A percentile compares a stretch with the other conserved stretches of the same genome.
Conservation (phyloP, 495 filamentous ascomycete species). For the Platismatia glauca region DNA sequence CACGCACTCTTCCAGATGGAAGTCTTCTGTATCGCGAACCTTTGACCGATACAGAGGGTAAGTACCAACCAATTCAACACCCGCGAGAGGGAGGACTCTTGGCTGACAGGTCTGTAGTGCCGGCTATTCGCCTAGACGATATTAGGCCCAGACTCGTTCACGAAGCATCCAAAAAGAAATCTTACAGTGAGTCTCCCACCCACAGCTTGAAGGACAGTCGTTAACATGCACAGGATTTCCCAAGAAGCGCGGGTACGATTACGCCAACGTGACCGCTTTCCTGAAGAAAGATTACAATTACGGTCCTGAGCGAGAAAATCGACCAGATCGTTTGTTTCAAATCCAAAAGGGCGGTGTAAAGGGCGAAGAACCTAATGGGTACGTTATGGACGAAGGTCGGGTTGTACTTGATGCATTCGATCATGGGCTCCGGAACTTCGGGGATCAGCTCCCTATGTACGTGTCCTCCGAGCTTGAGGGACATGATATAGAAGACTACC, state of each 20-base stretch:
- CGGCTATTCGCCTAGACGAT: background rate
- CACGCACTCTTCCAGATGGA: background rate
- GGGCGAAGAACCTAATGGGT: background rate
- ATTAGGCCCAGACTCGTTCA: background rate
- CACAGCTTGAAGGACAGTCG: no score
- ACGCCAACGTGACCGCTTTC: background rate
- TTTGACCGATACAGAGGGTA: background rate
- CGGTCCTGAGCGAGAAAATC: background rate
- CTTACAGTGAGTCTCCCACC: background rate
- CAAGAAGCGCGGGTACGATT: background rate
- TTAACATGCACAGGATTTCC: background rate
- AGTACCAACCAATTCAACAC: background rate
- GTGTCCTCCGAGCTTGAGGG: conserved; percentile 7
- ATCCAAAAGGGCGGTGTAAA: background rate
- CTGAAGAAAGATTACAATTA: conserved; percentile 1
- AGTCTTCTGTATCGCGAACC: background rate
- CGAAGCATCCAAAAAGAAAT: background rate
- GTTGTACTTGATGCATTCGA: conserved; percentile 6
- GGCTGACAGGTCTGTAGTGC: background rate
- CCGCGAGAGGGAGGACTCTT: background rate
- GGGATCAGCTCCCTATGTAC: background rate
- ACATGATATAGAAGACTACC: conserved; percentile 7
- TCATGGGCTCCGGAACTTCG: conserved; percentile 5
- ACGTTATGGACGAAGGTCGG: background rate
- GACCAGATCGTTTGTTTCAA: background rate